These are phyloP conservation scores for Suhomyces coccinellae DNA, from an alignment of 1,139 yeast species.

Conservation along the genomic window DNA sequence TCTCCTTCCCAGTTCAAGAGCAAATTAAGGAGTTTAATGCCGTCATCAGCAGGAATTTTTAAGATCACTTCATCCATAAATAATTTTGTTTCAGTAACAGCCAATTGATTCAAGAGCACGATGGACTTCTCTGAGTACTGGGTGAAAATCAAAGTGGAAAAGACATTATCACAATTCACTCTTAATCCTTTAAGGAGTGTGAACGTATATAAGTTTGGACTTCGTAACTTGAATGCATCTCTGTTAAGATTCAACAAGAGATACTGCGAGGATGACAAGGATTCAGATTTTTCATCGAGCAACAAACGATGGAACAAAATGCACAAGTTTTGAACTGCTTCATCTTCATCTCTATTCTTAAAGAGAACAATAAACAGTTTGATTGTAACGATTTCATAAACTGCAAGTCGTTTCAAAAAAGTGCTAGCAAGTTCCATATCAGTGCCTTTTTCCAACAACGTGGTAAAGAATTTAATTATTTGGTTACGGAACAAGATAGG, in stretches of 20 bases:
- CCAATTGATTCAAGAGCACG: constrained; percentile 20
- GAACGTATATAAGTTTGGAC: constrained; percentile 1
- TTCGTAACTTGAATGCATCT: constrained; percentile 12
- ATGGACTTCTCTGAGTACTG: constrained; percentile 11
- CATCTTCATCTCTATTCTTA: background rate
- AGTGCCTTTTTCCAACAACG: constrained; percentile 5
- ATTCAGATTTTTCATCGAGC: constrained; percentile 15
- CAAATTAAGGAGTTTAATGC: constrained; percentile 25
- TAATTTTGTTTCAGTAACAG: constrained; percentile 24
- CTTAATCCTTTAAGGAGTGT: constrained; percentile 15
- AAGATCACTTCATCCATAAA: constrained; percentile 26
- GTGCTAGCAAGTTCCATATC: constrained; percentile 4
- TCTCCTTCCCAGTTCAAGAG: constrained; percentile 14
- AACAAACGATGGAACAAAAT: constrained; percentile 15
- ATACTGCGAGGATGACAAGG: constrained; percentile 16
- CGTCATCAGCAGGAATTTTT: constrained; percentile 21
- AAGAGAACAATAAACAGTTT: constrained; percentile 16
- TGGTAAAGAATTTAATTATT: constrained; percentile 11
- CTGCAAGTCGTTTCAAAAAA: constrained; percentile 20
- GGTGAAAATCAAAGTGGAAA: constrained; percentile 13
- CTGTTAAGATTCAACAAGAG: constrained; percentile 19
- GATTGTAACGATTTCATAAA: constrained; percentile 22
- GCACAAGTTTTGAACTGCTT: constrained; percentile 11
- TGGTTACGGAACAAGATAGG: constrained; percentile 8
- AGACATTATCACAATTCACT: constrained; percentile 8